These are phyloP conservation scores for Cutaneotrichosporon dermatis DNA, from an alignment of 1,284 basidiomycete genomes.

Conservation along the genomic window DNA sequence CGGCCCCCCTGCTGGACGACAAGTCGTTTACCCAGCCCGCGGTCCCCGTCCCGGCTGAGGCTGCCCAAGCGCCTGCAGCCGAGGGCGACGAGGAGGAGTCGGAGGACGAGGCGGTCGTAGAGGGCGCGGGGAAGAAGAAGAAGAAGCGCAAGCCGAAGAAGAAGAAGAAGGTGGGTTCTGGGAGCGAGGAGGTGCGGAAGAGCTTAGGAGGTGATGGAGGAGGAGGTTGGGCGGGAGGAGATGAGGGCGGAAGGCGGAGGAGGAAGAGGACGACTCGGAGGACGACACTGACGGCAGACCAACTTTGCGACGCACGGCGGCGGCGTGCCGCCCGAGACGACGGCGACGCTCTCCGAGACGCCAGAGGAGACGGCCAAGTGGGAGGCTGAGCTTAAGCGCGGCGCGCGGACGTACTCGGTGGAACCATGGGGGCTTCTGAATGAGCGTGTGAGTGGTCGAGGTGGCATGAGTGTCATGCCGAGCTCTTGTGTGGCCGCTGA, in stretches of 20 bases:
- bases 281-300: background rate
- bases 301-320: conserved; percentile 13
- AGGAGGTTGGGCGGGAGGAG: no score
- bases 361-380: conserved; percentile 21
- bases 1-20: background rate
- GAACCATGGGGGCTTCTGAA: conserved; percentile 25
- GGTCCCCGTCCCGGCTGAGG: no score
- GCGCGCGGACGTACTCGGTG: conserved; percentile 15
- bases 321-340: conserved; percentile 22
- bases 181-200: no score
- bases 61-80: no score
- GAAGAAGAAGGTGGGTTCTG: conserved; percentile 14
- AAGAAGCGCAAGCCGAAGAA: conserved; percentile 25
- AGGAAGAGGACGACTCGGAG: background rate
- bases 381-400: conserved; percentile 22
- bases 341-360: conserved; percentile 13
- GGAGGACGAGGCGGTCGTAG: background rate
- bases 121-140: conserved; percentile 6
- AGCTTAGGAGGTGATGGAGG: no score
- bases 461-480: no score
- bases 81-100: background rate
- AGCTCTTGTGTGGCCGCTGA: no score
- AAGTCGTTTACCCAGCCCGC: no score
- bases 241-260: no score
- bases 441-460: conserved; percentile 29